Percentiles rank a stretch among this genome's conserved stretches.
phyloP scores from a whole-genome alignment of 768 basidiomycete genomes.

The Tricholoma sp. region DNA sequence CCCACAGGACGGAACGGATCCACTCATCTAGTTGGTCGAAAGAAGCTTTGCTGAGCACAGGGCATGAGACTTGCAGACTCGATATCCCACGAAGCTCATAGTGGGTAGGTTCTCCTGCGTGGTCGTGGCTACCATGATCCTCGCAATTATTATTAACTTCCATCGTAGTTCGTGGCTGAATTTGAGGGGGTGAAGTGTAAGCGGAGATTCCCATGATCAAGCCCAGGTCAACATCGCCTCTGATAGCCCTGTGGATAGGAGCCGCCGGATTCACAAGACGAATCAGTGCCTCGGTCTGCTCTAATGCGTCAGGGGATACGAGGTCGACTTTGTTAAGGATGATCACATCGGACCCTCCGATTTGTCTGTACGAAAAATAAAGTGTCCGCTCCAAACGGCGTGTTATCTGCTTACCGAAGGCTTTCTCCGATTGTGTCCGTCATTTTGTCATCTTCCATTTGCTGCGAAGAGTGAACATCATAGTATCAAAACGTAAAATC shows the following conservation, averaged over 20 bases:
- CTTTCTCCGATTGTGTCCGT: constrained; percentile 68
- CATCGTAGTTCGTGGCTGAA: neutral
- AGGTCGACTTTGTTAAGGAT: constrained; percentile 91
- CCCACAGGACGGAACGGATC: constrained; percentile 84
- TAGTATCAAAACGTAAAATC: neutral
- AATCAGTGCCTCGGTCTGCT: constrained; percentile 54
- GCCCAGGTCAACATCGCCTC: constrained; percentile 68
- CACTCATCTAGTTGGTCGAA: constrained; percentile 65
- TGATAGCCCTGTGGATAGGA: constrained; percentile 66
- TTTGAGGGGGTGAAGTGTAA: constrained; percentile 52
- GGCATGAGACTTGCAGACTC: constrained; percentile 67
- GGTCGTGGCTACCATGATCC: constrained; percentile 28
- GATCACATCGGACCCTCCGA: constrained; percentile 88
- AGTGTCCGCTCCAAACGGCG: neutral
- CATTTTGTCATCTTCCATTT: constrained; percentile 78
- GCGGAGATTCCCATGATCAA: constrained; percentile 79
- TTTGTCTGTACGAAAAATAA: constrained; percentile 58
- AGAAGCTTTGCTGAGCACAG: constrained; percentile 44
- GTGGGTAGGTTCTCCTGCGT: constrained; percentile 40
- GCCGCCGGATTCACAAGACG: constrained; percentile 76
- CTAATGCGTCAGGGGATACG: constrained; percentile 40
- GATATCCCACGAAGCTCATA: constrained; percentile 82
- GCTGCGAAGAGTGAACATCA: constrained; percentile 37
- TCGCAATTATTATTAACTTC: constrained; percentile 21
- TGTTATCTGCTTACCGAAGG: constrained; percentile 49